These are phyloP conservation scores for Neopestalotiopsis rosae DNA, from an alignment of 2,329 filamentous ascomycete species.

Conservation along the genomic window DNA sequence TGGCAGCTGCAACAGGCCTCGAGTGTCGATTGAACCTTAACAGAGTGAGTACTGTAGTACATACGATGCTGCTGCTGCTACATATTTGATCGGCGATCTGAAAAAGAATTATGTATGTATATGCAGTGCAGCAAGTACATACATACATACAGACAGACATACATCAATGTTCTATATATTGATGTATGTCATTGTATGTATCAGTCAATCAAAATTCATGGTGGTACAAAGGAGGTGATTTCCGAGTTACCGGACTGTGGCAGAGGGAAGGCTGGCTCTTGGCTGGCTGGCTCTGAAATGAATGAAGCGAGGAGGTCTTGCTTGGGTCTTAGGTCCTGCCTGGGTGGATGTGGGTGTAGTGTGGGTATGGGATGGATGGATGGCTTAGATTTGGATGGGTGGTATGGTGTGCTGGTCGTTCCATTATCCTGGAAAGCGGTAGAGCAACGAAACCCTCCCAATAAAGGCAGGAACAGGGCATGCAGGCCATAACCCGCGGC, in stretches of 20 bases:
- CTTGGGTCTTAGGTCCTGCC: too few relatives aligned
- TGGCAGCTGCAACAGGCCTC: not conserved
- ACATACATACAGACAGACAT: not conserved
- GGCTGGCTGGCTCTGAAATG: too few relatives aligned
- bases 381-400: not conserved
- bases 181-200: not conserved
- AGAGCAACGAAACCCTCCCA: not conserved
- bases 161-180: not conserved
- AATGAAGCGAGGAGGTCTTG: not conserved
- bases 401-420: not conserved
- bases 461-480: not conserved
- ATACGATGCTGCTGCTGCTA: not conserved
- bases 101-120: not conserved
- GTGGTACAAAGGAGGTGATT: not conserved
- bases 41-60: not conserved
- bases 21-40: slow-evolving; percentile 1
- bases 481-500: not conserved
- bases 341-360: too few relatives aligned
- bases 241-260: slow-evolving; percentile 2
- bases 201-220: not conserved
- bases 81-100: not conserved
- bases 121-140: not conserved
- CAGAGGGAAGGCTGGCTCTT: not conserved
- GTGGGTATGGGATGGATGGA: too few relatives aligned
- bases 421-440: not conserved